Conservation (phyloP, 2,329 filamentous ascomycete species). For the Periconia sp. region DNA sequence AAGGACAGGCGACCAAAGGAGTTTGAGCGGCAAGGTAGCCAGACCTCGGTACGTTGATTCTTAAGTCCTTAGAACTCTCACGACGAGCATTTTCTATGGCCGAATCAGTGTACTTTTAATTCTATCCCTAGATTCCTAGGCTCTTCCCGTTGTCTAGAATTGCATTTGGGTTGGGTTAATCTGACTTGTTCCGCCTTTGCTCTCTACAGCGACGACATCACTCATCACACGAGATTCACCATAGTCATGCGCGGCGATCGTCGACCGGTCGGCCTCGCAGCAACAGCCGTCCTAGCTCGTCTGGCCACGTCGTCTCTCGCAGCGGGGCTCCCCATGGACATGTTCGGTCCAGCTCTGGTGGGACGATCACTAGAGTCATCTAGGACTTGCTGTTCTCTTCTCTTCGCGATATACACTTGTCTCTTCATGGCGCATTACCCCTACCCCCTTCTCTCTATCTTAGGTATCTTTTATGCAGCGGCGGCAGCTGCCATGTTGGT, state of each 20-base stretch:
- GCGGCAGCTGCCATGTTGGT: conserved; percentile 18
- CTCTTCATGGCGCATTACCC: conserved; percentile 5
- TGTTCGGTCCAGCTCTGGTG: conserved; percentile 39
- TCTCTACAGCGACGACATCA: conserved; percentile 46
- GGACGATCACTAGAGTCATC: conserved; percentile 34
- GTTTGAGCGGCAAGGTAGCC: conserved; percentile 47
- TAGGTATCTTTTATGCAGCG: conserved; percentile 18
- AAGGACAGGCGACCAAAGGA: conserved; percentile 48
- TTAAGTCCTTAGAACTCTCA: conserved; percentile 47
- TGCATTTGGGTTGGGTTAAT: conserved; percentile 44
- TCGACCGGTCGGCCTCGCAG: conserved; percentile 45
- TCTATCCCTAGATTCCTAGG: conserved; percentile 46
- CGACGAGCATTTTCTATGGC: conserved; percentile 46
- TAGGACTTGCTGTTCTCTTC: conserved; percentile 13
- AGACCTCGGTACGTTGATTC: conserved; percentile 53
- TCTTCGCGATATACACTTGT: conserved; percentile 15
- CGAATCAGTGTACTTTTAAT: conserved; percentile 51
- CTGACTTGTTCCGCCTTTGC: conserved; percentile 48
- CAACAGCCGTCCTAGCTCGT: conserved; percentile 46
- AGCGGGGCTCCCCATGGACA: conserved; percentile 29
- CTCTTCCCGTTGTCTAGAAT: conserved; percentile 38
- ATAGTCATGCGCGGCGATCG: conserved; percentile 36
- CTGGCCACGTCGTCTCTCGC: conserved; percentile 34
- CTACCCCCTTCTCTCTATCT: conserved; percentile 12
- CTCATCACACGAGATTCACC: conserved; percentile 42